phyloP scores from a whole-genome alignment of 73 alveolate genomes.

The Paramecium sonneborni region DNA sequence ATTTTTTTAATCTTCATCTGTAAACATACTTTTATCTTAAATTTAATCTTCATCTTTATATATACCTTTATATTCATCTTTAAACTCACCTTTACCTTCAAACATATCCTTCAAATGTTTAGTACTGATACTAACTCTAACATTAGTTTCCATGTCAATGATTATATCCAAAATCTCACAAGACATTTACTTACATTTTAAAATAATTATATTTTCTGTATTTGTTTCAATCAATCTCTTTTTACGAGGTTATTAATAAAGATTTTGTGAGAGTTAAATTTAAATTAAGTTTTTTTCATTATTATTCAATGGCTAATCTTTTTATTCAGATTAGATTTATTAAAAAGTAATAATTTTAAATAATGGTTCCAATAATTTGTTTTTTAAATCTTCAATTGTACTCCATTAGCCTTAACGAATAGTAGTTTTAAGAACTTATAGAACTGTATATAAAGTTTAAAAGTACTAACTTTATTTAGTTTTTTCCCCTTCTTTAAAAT shows the following conservation, averaged over 20 bases:
- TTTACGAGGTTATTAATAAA: background rate
- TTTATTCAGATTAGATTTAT: background rate
- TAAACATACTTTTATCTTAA: background rate
- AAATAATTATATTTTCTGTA: background rate
- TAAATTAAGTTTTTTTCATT: background rate
- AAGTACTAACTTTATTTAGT: background rate
- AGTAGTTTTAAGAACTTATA: background rate
- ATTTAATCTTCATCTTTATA: slow-evolving; percentile 55
- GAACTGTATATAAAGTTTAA: background rate
- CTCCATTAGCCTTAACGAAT: background rate
- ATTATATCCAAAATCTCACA: slow-evolving; percentile 47
- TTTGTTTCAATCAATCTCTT: background rate
- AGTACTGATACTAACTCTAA: slow-evolving; percentile 35
- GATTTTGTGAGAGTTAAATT: background rate
- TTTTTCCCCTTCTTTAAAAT: background rate
- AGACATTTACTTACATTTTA: slow-evolving; percentile 1
- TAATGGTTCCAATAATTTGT: background rate
- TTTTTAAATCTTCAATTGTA: background rate
- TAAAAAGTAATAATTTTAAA: background rate
- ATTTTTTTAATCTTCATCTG: background rate
- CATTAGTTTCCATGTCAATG: slow-evolving; percentile 51
- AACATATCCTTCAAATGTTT: background rate
- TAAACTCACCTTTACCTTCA: too few relatives aligned
- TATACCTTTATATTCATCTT: too few relatives aligned
- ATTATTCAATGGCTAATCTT: background rate